Evolutionary conservation across 2,329 filamentous ascomycete species (phyloP).

Genomic region (Aspergillus pseudoterreus): DNA sequence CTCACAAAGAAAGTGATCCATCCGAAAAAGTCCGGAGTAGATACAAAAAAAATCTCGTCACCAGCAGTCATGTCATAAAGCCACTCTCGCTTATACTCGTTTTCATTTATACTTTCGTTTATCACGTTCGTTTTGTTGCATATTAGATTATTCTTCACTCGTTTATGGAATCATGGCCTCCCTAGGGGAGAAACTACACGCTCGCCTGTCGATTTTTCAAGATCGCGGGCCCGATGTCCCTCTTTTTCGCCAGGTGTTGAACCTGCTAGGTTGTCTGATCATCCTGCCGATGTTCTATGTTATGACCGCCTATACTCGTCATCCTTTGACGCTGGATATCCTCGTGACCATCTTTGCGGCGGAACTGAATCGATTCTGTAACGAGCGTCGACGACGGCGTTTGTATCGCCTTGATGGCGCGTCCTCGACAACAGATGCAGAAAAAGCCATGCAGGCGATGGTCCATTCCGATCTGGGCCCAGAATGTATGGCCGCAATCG

Average conservation of each 20-base stretch:
- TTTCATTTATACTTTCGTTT: background rate
- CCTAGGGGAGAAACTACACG: background rate
- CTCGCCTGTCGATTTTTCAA: slow-evolving; percentile 2
- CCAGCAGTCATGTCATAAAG: too few species aligned
- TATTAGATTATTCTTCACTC: background rate
- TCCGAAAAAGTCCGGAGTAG: too few species aligned
- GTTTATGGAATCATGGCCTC: background rate
- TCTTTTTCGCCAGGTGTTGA: slow-evolving; percentile 19
- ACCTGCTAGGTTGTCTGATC: slow-evolving; percentile 24
- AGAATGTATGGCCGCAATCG: slow-evolving; percentile 26
- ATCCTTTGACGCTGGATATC: slow-evolving; percentile 25
- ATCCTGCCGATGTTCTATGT: slow-evolving; percentile 20
- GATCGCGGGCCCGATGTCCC: slow-evolving; percentile 18
- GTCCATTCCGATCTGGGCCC: slow-evolving; percentile 2
- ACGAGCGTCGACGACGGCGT: slow-evolving; percentile 20
- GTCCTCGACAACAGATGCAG: slow-evolving; percentile 11
- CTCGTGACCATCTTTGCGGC: slow-evolving; percentile 25
- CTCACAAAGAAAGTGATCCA: too few species aligned
- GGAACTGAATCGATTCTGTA: slow-evolving; percentile 24
- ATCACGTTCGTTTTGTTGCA: background rate
- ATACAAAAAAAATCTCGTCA: too few species aligned
- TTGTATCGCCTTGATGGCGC: slow-evolving; percentile 12
- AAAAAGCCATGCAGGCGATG: slow-evolving; percentile 10
- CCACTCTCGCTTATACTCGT: too few species aligned
- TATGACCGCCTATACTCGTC: slow-evolving; percentile 18